Base-by-base conservation (phyloP, 768 basidiomycete species). In the Tricholoma sp. region DNA sequence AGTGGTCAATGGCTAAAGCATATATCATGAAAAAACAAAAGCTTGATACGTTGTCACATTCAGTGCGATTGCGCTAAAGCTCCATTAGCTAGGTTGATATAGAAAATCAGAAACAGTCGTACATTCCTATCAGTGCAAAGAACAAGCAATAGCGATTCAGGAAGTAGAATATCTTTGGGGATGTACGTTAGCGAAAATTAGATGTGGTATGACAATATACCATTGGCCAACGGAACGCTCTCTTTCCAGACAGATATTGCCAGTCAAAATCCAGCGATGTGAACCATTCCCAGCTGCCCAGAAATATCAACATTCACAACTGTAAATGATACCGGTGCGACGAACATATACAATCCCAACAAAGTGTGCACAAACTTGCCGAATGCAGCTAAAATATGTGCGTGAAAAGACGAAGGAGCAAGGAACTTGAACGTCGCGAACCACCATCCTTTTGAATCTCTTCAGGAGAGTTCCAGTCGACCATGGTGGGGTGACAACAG, bases 121-220 rank as follows among this genome's bases (percentile, higher is more conserved):
- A 88, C 87, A 89, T 86, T 64, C 87, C 87, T 54, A 86, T 74
- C 57, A 88, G 68, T 2, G 87, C 82, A 59, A 86, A 76, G 6
- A 89, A 68, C 36, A 88, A 68, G 62, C 75, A 79, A 65, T 88
- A 89, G 51, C 87, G 80, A 60, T 85, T 83, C 47, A 83, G 67
- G 68, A 89, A 88, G 67, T 89, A 89, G 65, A 87, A 86, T 45
- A 77, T 70, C 85, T 88, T 9, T 31, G 29, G 10, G 10, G 56
- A 3, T 5, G 20, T 59, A 33, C 55, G 12, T 58, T 41, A 59
- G 49, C 31, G 20, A 12, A 50, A 20, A 55, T 29, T 10, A n/a
- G 20, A 13, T 17, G 20, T 32, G 31, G 57, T 45, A 50, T 24
- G 9, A 52, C 24, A 12, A 50, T 72, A 42, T 64, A 88, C 85